Percentiles rank a stretch among this genome's conserved stretches.
phyloP scores from a whole-genome alignment of 2,329 filamentous ascomycete genomes.

The Pseudocercospora cruenta region DNA sequence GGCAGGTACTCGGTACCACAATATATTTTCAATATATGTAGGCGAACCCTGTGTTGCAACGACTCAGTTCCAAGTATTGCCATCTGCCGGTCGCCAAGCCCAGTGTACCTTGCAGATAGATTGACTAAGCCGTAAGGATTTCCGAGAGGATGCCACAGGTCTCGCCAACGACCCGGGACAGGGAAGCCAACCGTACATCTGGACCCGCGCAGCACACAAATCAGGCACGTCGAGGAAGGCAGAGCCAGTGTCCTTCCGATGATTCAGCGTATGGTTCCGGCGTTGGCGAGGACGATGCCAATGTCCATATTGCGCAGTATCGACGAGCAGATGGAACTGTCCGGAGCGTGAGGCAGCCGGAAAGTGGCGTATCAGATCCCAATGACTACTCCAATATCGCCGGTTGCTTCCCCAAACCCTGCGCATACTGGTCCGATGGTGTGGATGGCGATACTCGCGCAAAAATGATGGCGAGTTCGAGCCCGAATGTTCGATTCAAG shows the following conservation, averaged over 20 bases:
- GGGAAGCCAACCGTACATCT: not conserved
- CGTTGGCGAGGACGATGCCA: not conserved
- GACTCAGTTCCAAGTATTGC: too few relatives aligned
- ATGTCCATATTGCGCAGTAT: not conserved
- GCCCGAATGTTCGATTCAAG: not conserved
- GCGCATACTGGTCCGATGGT: constrained; percentile 6
- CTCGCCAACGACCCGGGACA: too few relatives aligned
- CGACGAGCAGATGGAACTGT: not conserved
- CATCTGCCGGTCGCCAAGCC: too few relatives aligned
- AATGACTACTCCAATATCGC: not conserved
- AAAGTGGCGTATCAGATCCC: not conserved
- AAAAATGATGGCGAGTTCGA: not conserved
- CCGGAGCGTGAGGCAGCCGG: not conserved
- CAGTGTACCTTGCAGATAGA: too few relatives aligned
- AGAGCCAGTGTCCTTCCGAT: not conserved
- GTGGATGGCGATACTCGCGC: not conserved
- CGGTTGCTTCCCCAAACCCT: not conserved
- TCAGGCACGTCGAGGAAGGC: not conserved
- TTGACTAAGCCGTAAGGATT: too few relatives aligned
- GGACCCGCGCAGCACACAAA: not conserved
- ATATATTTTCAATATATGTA: too few relatives aligned
- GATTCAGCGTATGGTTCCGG: constrained; percentile 7
- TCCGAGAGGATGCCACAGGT: too few relatives aligned
- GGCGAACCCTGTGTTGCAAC: too few relatives aligned
- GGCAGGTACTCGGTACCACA: too few relatives aligned